A percentile compares a stretch with the other conserved stretches of the same genome.
These are phyloP conservation scores for Penicillium parvum DNA, from an alignment of 495 filamentous ascomycete genomes.

Conservation along the genomic window DNA sequence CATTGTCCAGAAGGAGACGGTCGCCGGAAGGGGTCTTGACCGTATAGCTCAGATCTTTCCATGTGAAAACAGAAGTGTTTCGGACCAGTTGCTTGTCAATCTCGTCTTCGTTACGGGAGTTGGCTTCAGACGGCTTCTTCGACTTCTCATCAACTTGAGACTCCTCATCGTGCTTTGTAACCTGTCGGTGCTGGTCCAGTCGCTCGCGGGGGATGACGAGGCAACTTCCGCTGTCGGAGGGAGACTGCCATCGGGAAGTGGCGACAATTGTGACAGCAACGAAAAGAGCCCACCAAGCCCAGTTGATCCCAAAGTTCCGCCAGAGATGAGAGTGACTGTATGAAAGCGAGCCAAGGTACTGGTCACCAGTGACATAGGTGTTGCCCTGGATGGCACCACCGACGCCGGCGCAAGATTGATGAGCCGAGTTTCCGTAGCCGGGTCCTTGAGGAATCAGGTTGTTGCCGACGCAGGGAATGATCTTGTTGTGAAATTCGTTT, in stretches of 20 bases:
- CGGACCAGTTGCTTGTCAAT: constrained; percentile 31
- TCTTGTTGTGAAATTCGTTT: constrained; percentile 58
- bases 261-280: constrained; percentile 33
- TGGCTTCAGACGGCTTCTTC: background rate
- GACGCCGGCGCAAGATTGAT: constrained; percentile 52
- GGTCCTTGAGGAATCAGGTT: constrained; percentile 43
- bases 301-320: constrained; percentile 46
- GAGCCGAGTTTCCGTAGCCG: constrained; percentile 25
- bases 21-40: constrained; percentile 41
- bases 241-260: constrained; percentile 35
- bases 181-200: constrained; percentile 19
- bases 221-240: constrained; percentile 26
- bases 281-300: constrained; percentile 43
- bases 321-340: constrained; percentile 46
- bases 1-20: constrained; percentile 61
- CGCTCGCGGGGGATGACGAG: constrained; percentile 41
- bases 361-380: constrained; percentile 38
- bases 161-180: constrained; percentile 26
- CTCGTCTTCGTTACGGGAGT: background rate
- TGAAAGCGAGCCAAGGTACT: constrained; percentile 46
- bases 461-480: constrained; percentile 43
- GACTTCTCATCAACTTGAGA: constrained; percentile 20
- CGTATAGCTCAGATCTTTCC: constrained; percentile 55
- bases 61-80: constrained; percentile 56
- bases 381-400: constrained; percentile 42